These are phyloP conservation scores for Phoma herbarum DNA, from an alignment of 2,329 filamentous ascomycete species.

Conservation along the genomic window DNA sequence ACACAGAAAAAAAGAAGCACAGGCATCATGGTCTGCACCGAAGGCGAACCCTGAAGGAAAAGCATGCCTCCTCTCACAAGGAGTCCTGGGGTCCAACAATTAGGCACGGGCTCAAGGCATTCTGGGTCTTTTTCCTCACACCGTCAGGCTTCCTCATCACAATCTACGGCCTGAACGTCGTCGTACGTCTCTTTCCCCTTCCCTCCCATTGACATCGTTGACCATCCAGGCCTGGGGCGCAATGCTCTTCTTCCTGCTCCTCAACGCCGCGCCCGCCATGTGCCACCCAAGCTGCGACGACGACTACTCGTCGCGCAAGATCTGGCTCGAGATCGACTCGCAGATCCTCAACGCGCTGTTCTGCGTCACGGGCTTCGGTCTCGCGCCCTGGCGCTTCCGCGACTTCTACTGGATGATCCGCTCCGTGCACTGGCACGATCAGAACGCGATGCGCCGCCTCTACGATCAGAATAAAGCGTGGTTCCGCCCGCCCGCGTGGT, in stretches of 20 bases:
- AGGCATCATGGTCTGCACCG: conserved; percentile 3
- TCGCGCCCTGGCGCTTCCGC: conserved; percentile 82
- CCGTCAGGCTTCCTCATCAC: conserved; percentile 79
- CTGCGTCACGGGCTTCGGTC: conserved; percentile 83
- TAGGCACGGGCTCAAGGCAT: conserved; percentile 65
- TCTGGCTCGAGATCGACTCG: conserved; percentile 85
- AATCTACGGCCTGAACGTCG: conserved; percentile 80
- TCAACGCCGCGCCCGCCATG: conserved; percentile 78
- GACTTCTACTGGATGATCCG: conserved; percentile 75
- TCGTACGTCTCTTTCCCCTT: conserved; percentile 48
- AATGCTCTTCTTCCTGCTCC: conserved; percentile 86
- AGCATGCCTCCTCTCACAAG: conserved; percentile 28
- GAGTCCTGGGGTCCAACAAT: conserved; percentile 65
- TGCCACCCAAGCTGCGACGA: conserved; percentile 74
- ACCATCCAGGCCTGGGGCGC: conserved; percentile 74
- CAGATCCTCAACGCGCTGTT: conserved; percentile 85
- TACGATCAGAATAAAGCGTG: conserved; percentile 78
- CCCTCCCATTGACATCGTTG: background rate
- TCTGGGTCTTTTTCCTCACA: conserved; percentile 77
- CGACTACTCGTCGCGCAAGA: conserved; percentile 74
- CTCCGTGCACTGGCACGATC: conserved; percentile 60
- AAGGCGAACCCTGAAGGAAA: conserved; percentile 40
- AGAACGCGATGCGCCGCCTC: conserved; percentile 65
- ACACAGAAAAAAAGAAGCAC: conserved; percentile 3
- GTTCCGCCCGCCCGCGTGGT: conserved; percentile 75